These are phyloP conservation scores for Kurtzmaniella quercitrusa DNA, from an alignment of 1,139 yeast species.

Conservation along the genomic window DNA sequence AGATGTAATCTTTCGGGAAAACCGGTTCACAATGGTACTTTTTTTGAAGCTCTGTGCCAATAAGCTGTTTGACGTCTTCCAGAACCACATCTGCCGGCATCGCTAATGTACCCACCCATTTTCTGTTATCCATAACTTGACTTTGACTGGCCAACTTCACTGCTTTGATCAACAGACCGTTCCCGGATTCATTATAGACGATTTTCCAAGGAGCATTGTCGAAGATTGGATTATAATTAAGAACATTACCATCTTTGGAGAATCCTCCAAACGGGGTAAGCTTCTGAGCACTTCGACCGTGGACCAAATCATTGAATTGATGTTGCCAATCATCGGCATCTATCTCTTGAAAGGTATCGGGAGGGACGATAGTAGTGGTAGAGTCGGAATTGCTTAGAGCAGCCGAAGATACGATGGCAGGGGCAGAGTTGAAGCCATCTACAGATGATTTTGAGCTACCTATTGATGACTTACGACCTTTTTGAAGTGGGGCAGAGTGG, in stretches of 20 bases:
- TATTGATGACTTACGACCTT: neutral
- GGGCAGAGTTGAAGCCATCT: neutral
- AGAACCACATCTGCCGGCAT: conserved; percentile 87
- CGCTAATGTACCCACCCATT: conserved; percentile 88
- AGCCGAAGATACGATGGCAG: neutral
- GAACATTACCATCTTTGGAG: conserved; percentile 47
- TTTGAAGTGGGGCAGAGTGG: neutral
- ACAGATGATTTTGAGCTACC: too few relatives aligned
- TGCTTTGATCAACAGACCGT: conserved; percentile 86
- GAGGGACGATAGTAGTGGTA: neutral
- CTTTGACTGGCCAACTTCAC: conserved; percentile 57
- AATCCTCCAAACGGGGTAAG: conserved; percentile 78
- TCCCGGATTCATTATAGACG: conserved; percentile 68
- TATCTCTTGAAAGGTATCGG: conserved; percentile 6
- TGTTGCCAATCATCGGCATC: conserved; percentile 13
- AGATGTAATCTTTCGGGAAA: conserved; percentile 69
- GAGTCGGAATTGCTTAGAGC: neutral
- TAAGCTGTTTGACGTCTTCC: conserved; percentile 44
- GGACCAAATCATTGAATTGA: conserved; percentile 26
- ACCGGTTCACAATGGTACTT: conserved; percentile 63
- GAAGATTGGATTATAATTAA: conserved; percentile 52
- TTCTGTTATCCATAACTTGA: conserved; percentile 42
- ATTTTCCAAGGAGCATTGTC: conserved; percentile 75
- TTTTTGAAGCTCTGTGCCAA: conserved; percentile 38
- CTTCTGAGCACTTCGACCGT: conserved; percentile 25